phyloP scores from a whole-genome alignment of 345 rosid species.

The Syzygium jambos region DNA sequence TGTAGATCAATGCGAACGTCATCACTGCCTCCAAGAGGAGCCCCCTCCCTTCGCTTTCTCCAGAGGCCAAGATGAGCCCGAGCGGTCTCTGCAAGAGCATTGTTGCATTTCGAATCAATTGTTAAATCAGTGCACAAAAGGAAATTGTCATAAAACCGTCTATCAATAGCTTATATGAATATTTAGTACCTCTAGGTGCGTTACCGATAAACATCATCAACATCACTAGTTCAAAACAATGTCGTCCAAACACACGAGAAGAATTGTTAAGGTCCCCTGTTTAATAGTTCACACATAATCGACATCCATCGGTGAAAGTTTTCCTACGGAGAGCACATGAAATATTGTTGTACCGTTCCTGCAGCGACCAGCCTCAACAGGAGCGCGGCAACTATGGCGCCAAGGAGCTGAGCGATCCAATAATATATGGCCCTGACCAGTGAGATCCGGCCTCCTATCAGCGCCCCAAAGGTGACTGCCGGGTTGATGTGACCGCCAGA shows the following conservation, averaged over 20 bases:
- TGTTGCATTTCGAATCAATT: not conserved
- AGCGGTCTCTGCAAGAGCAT: slow-evolving; percentile 39
- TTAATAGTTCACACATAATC: not conserved
- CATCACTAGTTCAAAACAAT: not conserved
- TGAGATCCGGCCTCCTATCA: slow-evolving; percentile 66
- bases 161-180: not conserved
- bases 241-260: too few relatives aligned
- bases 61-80: slow-evolving; percentile 46
- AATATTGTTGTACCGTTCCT: slow-evolving; percentile 36
- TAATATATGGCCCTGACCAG: slow-evolving; percentile 50
- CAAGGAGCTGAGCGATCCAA: slow-evolving; percentile 79
- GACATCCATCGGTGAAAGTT: not conserved
- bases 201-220: not conserved
- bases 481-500: slow-evolving; percentile 84
- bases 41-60: slow-evolving; percentile 41
- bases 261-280: too few relatives aligned
- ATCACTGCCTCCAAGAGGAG: slow-evolving; percentile 22
- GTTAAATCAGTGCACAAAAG: not conserved
- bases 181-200: not conserved
- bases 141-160: not conserved
- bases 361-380: slow-evolving; percentile 51
- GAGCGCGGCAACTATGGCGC: slow-evolving; percentile 58
- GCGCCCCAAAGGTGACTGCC: slow-evolving; percentile 64
- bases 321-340: not conserved
- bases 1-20: slow-evolving; percentile 37